A percentile compares a stretch with the other conserved stretches of the same genome.
Evolutionary conservation across 176 grass and related monocot genomes (phyloP).

Genomic region (Bothriochloa decipiens): DNA sequence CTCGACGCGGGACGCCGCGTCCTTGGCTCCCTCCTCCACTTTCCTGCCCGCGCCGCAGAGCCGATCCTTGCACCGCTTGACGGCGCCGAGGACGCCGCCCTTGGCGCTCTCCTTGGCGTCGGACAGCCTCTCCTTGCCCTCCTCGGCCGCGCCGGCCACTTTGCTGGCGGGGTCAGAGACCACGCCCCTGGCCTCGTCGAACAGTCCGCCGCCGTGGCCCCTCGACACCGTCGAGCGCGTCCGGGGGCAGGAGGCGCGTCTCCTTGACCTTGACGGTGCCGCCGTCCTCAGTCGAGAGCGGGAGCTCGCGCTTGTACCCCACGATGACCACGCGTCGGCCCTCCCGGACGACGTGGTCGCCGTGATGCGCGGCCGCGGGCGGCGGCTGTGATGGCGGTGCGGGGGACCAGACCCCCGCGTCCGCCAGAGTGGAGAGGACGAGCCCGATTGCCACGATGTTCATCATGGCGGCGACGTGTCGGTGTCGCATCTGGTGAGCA

Average conservation of each 20-base stretch:
- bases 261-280: conserved; percentile 40
- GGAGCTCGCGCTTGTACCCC: conserved; percentile 77
- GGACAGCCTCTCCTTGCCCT: conserved; percentile 41
- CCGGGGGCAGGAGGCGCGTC: background rate
- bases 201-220: conserved; percentile 16
- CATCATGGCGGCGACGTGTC: conserved; percentile 53
- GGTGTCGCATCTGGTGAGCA: background rate
- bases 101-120: conserved; percentile 45
- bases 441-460: conserved; percentile 72
- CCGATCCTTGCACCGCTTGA: conserved; percentile 53
- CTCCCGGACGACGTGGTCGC: conserved; percentile 57
- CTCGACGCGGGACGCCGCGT: conserved; percentile 15
- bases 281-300: conserved; percentile 13
- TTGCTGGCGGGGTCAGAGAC: conserved; percentile 29
- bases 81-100: conserved; percentile 49
- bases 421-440: conserved; percentile 62
- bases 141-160: conserved; percentile 35
- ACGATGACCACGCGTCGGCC: conserved; percentile 76
- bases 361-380: background rate
- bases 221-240: conserved; percentile 35
- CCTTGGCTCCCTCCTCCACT: conserved; percentile 40
- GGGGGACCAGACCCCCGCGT: conserved; percentile 67
- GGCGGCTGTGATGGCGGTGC: background rate
- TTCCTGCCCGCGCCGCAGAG: conserved; percentile 43
- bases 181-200: conserved; percentile 3